These are phyloP conservation scores for Boletellus sp. DNA, from an alignment of 1,284 basidiomycete species.

Conservation along the genomic window DNA sequence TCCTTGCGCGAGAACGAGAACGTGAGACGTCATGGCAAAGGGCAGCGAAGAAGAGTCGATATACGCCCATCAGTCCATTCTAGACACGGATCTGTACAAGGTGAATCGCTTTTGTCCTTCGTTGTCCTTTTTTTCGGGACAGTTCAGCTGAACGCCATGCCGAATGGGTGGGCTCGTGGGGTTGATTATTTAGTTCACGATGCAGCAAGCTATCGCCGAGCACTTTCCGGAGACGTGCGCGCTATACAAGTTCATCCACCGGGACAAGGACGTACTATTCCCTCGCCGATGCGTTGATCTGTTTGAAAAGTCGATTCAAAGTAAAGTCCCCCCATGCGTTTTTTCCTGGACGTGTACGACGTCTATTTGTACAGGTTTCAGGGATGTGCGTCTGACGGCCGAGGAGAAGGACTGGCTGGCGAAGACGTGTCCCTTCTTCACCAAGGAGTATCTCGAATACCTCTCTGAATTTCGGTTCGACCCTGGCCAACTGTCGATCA, in stretches of 20 bases:
- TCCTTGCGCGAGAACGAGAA: background rate
- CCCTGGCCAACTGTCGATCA: constrained; percentile 74
- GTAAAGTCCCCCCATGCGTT: constrained; percentile 38
- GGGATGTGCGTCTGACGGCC: constrained; percentile 54
- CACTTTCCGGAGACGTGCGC: constrained; percentile 72
- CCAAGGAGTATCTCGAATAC: constrained; percentile 72
- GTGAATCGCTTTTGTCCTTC: constrained; percentile 33
- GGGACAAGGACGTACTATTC: constrained; percentile 72
- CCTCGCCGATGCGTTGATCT: constrained; percentile 64
- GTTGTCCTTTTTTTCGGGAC: too few relatives aligned
- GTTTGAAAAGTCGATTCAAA: constrained; percentile 61
- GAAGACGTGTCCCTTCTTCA: constrained; percentile 75
- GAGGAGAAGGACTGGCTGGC: constrained; percentile 73
- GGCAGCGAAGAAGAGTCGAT: constrained; percentile 3
- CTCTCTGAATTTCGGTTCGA: constrained; percentile 73
- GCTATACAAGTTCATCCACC: constrained; percentile 85
- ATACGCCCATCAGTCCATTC: constrained; percentile 50
- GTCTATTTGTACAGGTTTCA: constrained; percentile 52
- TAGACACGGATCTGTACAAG: constrained; percentile 98
- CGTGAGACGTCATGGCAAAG: constrained; percentile 12
- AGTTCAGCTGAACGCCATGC: too few relatives aligned
- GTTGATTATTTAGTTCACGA: constrained; percentile 70
- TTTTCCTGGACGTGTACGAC: background rate
- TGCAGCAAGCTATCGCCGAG: constrained; percentile 92
- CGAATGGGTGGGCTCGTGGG: too few relatives aligned